A percentile compares a stretch with the other conserved stretches of the same genome.
Evolutionary conservation across 371 early-diverging fungal genomes (phyloP).

Genomic region (Funneliformis caledonium): DNA sequence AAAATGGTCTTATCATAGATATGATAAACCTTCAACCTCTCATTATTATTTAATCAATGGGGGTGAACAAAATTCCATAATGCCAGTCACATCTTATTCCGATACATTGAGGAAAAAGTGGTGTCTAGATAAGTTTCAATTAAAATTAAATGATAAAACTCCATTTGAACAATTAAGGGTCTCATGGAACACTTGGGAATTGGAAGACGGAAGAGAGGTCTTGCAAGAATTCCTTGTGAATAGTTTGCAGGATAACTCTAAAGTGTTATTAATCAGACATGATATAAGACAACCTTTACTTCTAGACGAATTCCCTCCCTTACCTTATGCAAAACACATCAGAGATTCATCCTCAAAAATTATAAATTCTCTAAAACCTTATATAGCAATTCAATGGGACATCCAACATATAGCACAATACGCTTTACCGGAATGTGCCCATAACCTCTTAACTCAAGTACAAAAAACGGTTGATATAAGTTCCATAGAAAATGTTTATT

Average conservation of each 20-base stretch:
- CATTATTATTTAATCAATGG: not conserved
- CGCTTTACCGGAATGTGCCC: slow-evolving; percentile 16
- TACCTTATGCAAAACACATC: slow-evolving; percentile 8
- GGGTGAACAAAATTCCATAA: not conserved
- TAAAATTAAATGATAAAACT: not conserved
- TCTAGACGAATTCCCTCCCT: not conserved
- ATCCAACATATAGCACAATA: not conserved
- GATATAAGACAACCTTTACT: not conserved
- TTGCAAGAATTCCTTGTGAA: too few species aligned
- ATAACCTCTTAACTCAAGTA: not conserved
- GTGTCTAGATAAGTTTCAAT: not conserved
- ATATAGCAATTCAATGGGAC: slow-evolving; percentile 38
- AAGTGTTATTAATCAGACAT: slow-evolving; percentile 33
- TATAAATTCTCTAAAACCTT: slow-evolving; percentile 12
- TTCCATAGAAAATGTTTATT: slow-evolving; percentile 29
- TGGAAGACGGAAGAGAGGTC: too few species aligned
- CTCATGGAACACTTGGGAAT: not conserved
- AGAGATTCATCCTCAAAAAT: not conserved
- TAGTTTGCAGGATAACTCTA: not conserved
- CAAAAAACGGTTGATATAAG: not conserved
- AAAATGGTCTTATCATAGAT: slow-evolving; percentile 17
- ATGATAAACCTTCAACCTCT: too few species aligned
- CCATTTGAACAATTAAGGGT: not conserved
- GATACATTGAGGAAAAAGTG: not conserved
- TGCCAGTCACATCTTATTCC: not conserved